These are phyloP conservation scores for Rheum nobile DNA, from an alignment of 148 eudicot genomes.

Conservation along the genomic window DNA sequence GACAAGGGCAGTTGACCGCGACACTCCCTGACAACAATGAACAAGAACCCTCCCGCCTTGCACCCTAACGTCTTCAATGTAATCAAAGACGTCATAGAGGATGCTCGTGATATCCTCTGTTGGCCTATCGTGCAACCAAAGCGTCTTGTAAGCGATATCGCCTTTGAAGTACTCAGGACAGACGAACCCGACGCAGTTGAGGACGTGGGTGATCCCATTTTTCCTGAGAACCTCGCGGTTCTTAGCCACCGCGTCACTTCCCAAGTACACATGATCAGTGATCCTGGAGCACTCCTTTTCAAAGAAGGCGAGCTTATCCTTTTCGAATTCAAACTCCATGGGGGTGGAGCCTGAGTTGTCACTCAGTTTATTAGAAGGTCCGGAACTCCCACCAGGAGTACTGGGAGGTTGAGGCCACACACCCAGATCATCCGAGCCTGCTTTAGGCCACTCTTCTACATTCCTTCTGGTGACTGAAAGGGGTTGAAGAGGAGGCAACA, in stretches of 20 bases:
- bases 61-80: constrained; percentile 86
- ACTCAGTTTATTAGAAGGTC: constrained; percentile 2
- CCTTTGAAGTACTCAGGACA: constrained; percentile 90
- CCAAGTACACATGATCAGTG: constrained; percentile 71
- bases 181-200: constrained; percentile 88
- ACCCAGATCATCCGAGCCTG: constrained; percentile 93
- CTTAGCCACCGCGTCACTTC: constrained; percentile 81
- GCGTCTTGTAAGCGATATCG: constrained; percentile 75
- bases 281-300: constrained; percentile 87
- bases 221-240: constrained; percentile 51
- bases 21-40: constrained; percentile 92
- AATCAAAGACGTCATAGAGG: constrained; percentile 89
- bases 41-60: constrained; percentile 82
- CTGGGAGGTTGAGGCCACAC: constrained; percentile 71
- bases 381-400: constrained; percentile 44
- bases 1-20: constrained; percentile 80
- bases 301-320: constrained; percentile 73
- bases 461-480: constrained; percentile 52
- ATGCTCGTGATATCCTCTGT: constrained; percentile 93
- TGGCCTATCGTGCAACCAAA: constrained; percentile 92
- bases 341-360: constrained; percentile 5
- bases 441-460: constrained; percentile 82
- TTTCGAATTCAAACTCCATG: constrained; percentile 50
- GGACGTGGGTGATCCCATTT: constrained; percentile 80
- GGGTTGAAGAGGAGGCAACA: constrained; percentile 71